Base-by-base conservation (phyloP, 108 stramenopile genomes). In the Cyclostephanos tholiformis region DNA sequence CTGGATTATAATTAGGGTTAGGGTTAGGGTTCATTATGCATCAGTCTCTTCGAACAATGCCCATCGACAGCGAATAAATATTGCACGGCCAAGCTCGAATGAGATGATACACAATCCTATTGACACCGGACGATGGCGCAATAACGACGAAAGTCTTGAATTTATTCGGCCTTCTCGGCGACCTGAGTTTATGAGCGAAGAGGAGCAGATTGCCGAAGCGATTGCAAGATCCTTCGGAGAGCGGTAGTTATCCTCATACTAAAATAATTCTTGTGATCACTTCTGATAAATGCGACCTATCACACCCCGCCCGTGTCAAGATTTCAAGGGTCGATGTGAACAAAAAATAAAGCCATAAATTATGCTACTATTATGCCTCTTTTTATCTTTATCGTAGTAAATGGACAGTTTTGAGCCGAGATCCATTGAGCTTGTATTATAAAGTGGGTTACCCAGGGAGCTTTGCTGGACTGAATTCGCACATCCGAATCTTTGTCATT, bases 211-310 rank as follows among this genome's bases (percentile, higher is more conserved):
- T 1, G 32, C 50, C 7, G 75, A 63, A 63, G 75, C 67, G 8
- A 63, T 76, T 0, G 60, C 67, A 20, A 68, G 67, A 76, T 69
- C 75, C 23, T 46, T 67, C 25, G 57, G 13, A 13, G 74, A 67
- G 43, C 72, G 65, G 57, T 74, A 48, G 66, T 48, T 7, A 41
- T 41, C 41, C 41, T n/a, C n/a, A n/a, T n/a, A n/a, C n/a, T n/a
- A n/a, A 46, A 16, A 46, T 14, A 46, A 2, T 4, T 32, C 32
- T 32, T 32, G 32, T 32, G n/a, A n/a, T n/a, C n/a, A n/a, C n/a
- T n/a, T n/a, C n/a, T n/a, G n/a, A n/a, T n/a, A n/a, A n/a, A n/a
- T n/a, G n/a, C n/a, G n/a, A n/a, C n/a, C n/a, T n/a, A n/a, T n/a
- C n/a, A n/a, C n/a, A n/a, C n/a, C n/a, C n/a, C n/a, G n/a, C n/a